phyloP scores from a whole-genome alignment of 306 rosid genomes.

The Alnus rubra region DNA sequence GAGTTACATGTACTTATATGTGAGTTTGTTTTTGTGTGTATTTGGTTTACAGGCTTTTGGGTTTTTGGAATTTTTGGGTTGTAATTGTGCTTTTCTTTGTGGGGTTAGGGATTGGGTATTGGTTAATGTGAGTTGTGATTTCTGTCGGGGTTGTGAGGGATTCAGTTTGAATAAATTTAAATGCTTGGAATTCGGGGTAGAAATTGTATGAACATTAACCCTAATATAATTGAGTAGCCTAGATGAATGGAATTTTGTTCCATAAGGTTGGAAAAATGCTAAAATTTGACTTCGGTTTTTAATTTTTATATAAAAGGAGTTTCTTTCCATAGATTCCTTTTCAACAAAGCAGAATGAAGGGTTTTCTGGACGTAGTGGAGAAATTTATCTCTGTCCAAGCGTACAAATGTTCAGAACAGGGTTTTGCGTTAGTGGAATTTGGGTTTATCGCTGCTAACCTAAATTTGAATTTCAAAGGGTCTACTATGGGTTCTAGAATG shows the following conservation, averaged over 20 bases:
- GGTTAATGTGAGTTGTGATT: not conserved
- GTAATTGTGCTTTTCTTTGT: not conserved
- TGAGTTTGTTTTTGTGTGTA: not conserved
- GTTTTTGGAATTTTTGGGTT: not conserved
- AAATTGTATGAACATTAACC: not conserved
- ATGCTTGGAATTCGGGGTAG: not conserved
- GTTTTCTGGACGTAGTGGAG: too few relatives aligned
- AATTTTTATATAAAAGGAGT: too few relatives aligned
- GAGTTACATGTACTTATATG: not conserved
- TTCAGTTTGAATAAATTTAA: not conserved
- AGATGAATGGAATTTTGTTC: not conserved
- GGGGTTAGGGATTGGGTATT: not conserved
- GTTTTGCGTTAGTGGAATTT: too few relatives aligned
- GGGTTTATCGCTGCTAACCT: too few relatives aligned
- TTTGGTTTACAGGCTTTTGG: not conserved
- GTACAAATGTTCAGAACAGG: too few relatives aligned
- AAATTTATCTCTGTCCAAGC: too few relatives aligned
- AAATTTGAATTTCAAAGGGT: too few relatives aligned
- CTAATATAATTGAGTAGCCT: not conserved
- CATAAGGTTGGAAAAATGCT: not conserved
- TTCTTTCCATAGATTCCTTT: too few relatives aligned
- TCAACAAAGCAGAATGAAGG: too few relatives aligned
- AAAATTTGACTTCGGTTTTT: not conserved
- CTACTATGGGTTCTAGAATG: too few relatives aligned
- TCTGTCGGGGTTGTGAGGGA: not conserved